Percentiles rank a stretch among this genome's conserved stretches.
Evolutionary conservation across 257 asterid species (phyloP).

Genomic region (Mentha longifolia): DNA sequence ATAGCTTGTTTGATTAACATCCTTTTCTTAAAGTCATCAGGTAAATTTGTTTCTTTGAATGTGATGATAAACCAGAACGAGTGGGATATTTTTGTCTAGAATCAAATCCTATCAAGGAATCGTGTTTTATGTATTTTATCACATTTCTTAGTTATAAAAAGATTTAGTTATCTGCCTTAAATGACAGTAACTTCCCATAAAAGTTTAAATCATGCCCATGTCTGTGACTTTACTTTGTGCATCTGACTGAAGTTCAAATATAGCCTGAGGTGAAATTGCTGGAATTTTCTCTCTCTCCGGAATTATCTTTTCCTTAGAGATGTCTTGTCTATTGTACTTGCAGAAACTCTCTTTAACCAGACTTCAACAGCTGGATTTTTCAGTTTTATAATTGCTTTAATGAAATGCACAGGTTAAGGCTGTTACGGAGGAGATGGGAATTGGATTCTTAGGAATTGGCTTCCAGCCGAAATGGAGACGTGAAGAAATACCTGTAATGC

Average conservation of each 20-base stretch:
- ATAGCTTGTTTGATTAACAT: neutral
- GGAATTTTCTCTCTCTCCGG: neutral
- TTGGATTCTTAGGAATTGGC: slow-evolving; percentile 91
- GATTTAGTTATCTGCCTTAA: slow-evolving; percentile 9
- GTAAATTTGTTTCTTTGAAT: slow-evolving; percentile 11
- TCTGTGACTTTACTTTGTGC: neutral
- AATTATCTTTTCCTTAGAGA: neutral
- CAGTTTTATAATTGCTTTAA: slow-evolving; percentile 6
- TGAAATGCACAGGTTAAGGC: slow-evolving; percentile 76
- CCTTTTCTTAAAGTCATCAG: slow-evolving; percentile 16
- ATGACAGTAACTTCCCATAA: neutral
- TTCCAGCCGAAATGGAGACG: slow-evolving; percentile 95
- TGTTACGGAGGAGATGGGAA: slow-evolving; percentile 97
- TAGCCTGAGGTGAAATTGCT: slow-evolving; percentile 16
- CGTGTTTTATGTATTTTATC: neutral
- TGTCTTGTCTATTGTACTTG: slow-evolving; percentile 13
- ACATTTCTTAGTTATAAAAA: slow-evolving; percentile 1
- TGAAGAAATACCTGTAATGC: slow-evolving; percentile 95
- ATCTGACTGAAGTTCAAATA: neutral
- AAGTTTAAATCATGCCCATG: slow-evolving; percentile 25
- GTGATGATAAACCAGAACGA: slow-evolving; percentile 10
- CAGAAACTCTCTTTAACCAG: slow-evolving; percentile 23
- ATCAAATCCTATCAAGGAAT: neutral
- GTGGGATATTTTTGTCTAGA: slow-evolving; percentile 14
- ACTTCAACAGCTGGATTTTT: slow-evolving; percentile 11